Conservation (phyloP, 129 eudicot species). For the Centrapalus pauciflorus region DNA sequence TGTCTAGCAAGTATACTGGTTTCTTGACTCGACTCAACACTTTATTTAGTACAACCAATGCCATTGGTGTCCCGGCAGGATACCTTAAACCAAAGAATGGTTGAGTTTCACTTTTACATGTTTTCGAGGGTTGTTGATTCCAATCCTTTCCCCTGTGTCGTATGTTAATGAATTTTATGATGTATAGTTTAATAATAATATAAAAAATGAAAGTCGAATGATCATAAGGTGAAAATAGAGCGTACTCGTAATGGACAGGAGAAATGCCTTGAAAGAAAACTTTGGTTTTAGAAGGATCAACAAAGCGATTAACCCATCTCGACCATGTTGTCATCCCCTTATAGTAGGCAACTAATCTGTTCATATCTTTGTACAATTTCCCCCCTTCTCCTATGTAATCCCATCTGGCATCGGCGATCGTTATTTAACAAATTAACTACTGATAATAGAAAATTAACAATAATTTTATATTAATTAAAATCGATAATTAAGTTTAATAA, state of each 20-base stretch:
- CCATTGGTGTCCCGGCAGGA: slow-evolving; percentile 70
- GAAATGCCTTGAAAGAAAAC: slow-evolving; percentile 80
- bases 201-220: neutral
- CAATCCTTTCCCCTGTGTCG: slow-evolving; percentile 78
- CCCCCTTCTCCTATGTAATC: slow-evolving; percentile 66
- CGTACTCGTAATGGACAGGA: slow-evolving; percentile 71
- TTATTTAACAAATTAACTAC: too few species aligned
- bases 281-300: slow-evolving; percentile 68
- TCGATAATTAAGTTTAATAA: too few species aligned
- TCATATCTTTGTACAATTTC: slow-evolving; percentile 62
- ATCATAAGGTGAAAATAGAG: neutral
- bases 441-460: too few species aligned
- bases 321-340: slow-evolving; percentile 89
- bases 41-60: slow-evolving; percentile 53
- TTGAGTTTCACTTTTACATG: slow-evolving; percentile 57
- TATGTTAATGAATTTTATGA: neutral
- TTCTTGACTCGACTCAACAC: slow-evolving; percentile 69
- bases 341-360: slow-evolving; percentile 58
- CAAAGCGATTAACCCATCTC: slow-evolving; percentile 62
- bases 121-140: slow-evolving; percentile 61
- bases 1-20: slow-evolving; percentile 63
- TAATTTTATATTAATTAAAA: too few species aligned
- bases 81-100: slow-evolving; percentile 60
- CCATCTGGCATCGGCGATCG: too few species aligned
- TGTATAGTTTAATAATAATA: neutral